These are phyloP conservation scores for Litsea cubeba DNA, from an alignment of 164 flowering plant genomes.

Conservation along the genomic window DNA sequence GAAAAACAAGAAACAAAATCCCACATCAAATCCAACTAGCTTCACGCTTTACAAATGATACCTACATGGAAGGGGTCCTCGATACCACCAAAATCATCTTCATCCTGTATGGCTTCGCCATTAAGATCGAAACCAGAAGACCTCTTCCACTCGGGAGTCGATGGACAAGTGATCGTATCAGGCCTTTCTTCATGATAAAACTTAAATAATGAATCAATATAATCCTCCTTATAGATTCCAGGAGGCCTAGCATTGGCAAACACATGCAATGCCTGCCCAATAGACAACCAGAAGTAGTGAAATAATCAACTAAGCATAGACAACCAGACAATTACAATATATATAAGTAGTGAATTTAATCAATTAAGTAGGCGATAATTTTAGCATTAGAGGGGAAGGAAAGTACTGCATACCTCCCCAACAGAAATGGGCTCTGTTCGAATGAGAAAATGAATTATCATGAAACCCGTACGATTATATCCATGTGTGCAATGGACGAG, in stretches of 20 bases:
- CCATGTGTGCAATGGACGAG: conserved; percentile 99
- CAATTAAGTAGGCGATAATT: not conserved
- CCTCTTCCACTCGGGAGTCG: conserved; percentile 97
- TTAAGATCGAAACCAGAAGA: conserved; percentile 90
- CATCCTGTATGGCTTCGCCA: conserved; percentile 88
- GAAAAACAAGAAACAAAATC: no score
- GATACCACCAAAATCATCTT: conserved; percentile 69
- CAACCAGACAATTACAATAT: no score
- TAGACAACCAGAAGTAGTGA: conserved; percentile 1
- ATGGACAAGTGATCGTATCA: conserved; percentile 62
- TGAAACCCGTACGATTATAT: conserved; percentile 94
- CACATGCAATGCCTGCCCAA: conserved; percentile 59
- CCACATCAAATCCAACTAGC: no score
- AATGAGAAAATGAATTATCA: conserved; percentile 89
- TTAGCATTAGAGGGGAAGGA: not conserved
- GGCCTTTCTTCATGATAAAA: conserved; percentile 93
- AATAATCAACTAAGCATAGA: no score
- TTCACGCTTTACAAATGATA: conserved; percentile 2
- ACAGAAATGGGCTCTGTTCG: conserved; percentile 65
- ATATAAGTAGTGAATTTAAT: no score
- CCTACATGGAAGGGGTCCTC: conserved; percentile 56
- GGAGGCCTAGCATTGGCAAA: conserved; percentile 95
- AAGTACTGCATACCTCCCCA: conserved; percentile 50
- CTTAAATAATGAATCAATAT: conserved; percentile 72
- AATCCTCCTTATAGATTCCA: conserved; percentile 91